phyloP scores from a whole-genome alignment of 148 eudicot species.

The Pharnaceum exiguum region DNA sequence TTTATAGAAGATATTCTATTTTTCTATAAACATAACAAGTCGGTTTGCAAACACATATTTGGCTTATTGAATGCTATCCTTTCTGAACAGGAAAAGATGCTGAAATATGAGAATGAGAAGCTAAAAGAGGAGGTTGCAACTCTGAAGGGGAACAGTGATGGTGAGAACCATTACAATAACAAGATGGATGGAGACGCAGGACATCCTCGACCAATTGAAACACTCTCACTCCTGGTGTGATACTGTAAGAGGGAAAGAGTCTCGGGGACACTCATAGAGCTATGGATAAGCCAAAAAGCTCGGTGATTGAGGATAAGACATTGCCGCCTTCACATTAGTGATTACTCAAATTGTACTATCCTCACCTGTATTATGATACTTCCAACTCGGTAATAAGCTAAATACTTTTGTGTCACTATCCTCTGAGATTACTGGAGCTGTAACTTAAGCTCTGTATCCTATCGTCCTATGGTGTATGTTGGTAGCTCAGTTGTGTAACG shows the following conservation, averaged over 20 bases:
- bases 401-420: too few relatives aligned
- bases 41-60: too few relatives aligned
- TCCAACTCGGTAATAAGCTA: too few relatives aligned
- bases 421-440: too few relatives aligned
- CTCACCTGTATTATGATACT: too few relatives aligned
- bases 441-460: too few relatives aligned
- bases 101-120: slow-evolving; percentile 22
- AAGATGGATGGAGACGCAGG: neutral
- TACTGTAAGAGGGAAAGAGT: neutral
- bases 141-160: neutral
- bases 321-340: too few relatives aligned
- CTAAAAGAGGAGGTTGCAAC: slow-evolving; percentile 19
- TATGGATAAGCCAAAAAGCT: neutral
- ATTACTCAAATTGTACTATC: neutral
- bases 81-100: slow-evolving; percentile 14
- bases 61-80: neutral
- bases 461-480: too few relatives aligned
- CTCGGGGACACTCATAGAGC: neutral
- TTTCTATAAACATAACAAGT: too few relatives aligned
- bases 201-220: slow-evolving; percentile 7
- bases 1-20: too few relatives aligned
- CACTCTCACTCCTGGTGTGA: slow-evolving; percentile 22
- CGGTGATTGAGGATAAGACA: too few relatives aligned
- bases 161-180: neutral
- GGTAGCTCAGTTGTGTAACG: too few relatives aligned